Evolutionary conservation across 2,329 filamentous ascomycete species (phyloP), one percentile per base, ranked within the genome.

Genomic region (Setomelanomma holmii): DNA sequence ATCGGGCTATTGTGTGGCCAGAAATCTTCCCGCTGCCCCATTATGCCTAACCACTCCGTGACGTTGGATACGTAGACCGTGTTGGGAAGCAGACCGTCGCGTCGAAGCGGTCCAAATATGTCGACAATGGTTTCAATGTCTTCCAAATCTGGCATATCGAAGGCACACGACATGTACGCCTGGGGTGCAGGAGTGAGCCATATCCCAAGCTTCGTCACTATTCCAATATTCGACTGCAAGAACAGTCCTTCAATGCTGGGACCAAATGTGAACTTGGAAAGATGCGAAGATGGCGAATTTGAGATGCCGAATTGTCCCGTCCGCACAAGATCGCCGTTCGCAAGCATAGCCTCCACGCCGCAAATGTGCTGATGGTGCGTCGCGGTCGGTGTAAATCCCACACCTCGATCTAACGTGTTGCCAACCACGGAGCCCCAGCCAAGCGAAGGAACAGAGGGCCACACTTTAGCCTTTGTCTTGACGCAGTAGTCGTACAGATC

Each of bases 211-310:
- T 74, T 74, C 3, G 79, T 80, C 5, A 83, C 78, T 30, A 84
- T 80, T 24, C 81, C 82, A 11, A 83, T 73, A 51, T 79, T 82
- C 17, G 75, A 78, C 61, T 84, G 81, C 0, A 78, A 76, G 57
- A 84, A 84, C 12, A 84, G 75, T 1, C 74, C 74, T 53, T 76
- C 73, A 23, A 75, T 66, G 20, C 68, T 73, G 0, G 74, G 74
- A 0, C 74, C 74, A 43, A 75, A 76, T n/a, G 65, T 68, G 36
- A 72, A 71, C 42, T 73, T 73, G 7, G 66, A 73, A 6, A 73
- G 61, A 45, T 73, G 71, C 2, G 76, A 71, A 1, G 75, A 77
- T 1, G 74, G 71, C 2, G 77, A 79, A 42, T 68, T 72, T 10
- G 72, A 69, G 49, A 80, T 72, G 38, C 71, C 76, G 47, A 75